A percentile compares a stretch with the other conserved stretches of the same genome.
Conservation (phyloP, 2,329 filamentous ascomycete genomes). For the Fusarium papillatum region DNA sequence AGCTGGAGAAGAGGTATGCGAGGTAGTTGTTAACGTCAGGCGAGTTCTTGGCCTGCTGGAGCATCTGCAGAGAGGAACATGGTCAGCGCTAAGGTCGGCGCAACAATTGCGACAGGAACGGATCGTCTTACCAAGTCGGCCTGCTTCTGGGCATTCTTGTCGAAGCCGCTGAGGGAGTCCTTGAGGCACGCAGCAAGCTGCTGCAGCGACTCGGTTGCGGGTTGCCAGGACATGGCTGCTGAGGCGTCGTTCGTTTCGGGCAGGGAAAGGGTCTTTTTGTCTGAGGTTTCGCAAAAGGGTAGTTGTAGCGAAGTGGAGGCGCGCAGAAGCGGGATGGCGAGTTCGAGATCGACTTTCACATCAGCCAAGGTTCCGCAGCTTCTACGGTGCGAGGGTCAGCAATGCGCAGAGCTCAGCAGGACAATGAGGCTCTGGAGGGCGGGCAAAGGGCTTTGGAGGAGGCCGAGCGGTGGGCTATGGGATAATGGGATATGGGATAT, state of each 20-base stretch:
- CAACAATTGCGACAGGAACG: constrained; percentile 23
- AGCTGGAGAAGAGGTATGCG: constrained; percentile 86
- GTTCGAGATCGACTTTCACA: constrained; percentile 39
- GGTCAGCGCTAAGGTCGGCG: constrained; percentile 36
- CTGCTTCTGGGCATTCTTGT: constrained; percentile 86
- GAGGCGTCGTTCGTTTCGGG: constrained; percentile 34
- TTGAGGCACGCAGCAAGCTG: constrained; percentile 91
- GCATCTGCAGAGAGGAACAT: constrained; percentile 75
- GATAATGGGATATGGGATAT: constrained; percentile 34
- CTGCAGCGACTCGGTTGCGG: constrained; percentile 85
- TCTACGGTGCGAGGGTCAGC: constrained; percentile 38
- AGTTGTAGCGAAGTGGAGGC: constrained; percentile 26
- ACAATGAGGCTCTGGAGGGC: constrained; percentile 23
- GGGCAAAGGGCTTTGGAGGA: constrained; percentile 24
- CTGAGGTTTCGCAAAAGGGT: constrained; percentile 33
- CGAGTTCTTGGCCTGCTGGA: constrained; percentile 87
- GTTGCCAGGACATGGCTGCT: constrained; percentile 89
- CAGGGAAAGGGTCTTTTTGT: neutral
- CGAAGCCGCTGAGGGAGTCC: constrained; percentile 90
- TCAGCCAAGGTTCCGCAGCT: constrained; percentile 44
- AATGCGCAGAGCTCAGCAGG: constrained; percentile 34
- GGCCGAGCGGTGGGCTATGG: constrained; percentile 42
- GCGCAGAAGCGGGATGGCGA: constrained; percentile 28
- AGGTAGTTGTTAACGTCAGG: constrained; percentile 99
- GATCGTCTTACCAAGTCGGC: constrained; percentile 80